Base-by-base conservation (phyloP, 352 stramenopile species). In the Plasmopara halstedii region DNA sequence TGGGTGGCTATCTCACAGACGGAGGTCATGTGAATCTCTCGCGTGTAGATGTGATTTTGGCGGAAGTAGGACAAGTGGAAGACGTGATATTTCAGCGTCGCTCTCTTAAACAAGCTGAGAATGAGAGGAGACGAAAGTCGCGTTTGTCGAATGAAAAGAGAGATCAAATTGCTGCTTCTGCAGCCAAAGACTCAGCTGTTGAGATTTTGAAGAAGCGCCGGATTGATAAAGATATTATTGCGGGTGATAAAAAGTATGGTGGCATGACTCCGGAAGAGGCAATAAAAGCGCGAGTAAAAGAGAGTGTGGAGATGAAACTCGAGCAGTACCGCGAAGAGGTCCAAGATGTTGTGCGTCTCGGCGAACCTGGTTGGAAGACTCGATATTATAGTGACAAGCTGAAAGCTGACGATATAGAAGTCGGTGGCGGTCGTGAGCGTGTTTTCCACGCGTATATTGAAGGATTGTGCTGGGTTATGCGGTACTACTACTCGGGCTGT, bases 401-500 rank as follows among this genome's bases (percentile, higher is more conserved):
- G 37, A 92, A 92, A 58, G 79, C 79, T 11, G 67, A 93, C 37
- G 81, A 93, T 46, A 90, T 92, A 64, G 76, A 85, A 35, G 65
- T 73, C 56, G 81, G 81, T 39, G 83, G 83, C 35, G 74, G 80
- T 21, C 90, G 97, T 56, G 79, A 95, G 54, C 79, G 82, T 32
- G 80, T 99, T 0, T 90, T 96, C 40, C 82, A 97, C 50, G 73
- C 81, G 2, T 99, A 99, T 62, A 96, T 99, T 42, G 95, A 99
- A 75, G 96, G 96, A 25, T 64, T 99, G 9, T 95, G 96, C 64
- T 99, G 97, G 97, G 97, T 97, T 59, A 89, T 99, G 63, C 87
- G 90, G 19, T 99, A 99, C 73, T 99, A 99, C 65, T 99, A 99
- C 68, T 87, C 84, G 42, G 97, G 97, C 1, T 98, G 97, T 64